These are phyloP conservation scores for Oryza longistaminata DNA, from an alignment of 176 grass and related monocot genomes.

Conservation along the genomic window DNA sequence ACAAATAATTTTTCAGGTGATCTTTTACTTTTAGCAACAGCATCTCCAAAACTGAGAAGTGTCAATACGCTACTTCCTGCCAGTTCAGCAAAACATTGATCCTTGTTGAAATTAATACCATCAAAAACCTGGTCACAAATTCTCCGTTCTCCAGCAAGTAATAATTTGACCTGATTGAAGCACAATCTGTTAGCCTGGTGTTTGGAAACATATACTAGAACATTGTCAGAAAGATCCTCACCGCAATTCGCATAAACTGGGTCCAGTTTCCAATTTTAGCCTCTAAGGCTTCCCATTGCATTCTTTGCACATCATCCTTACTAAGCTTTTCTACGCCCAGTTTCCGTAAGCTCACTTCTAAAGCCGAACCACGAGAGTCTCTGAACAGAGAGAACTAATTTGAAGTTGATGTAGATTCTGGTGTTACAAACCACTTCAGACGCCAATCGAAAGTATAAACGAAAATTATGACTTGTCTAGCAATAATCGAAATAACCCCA, in stretches of 20 bases:
- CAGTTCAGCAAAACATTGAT: conserved; percentile 62
- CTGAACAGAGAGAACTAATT: conserved; percentile 39
- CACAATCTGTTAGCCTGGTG: conserved; percentile 1
- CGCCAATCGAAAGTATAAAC: conserved; percentile 18
- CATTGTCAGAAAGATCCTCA: conserved; percentile 35
- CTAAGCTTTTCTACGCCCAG: conserved; percentile 61
- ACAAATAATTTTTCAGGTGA: conserved; percentile 72
- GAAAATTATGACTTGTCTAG: conserved; percentile 16
- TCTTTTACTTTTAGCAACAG: conserved; percentile 70
- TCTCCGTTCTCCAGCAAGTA: conserved; percentile 62
- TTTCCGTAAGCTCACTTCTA: conserved; percentile 58
- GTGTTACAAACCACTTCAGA: conserved; percentile 30
- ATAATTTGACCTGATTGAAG: conserved; percentile 57
- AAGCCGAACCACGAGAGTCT: conserved; percentile 51
- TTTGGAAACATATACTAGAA: neutral
- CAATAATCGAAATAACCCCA: conserved; percentile 27
- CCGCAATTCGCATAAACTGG: conserved; percentile 66
- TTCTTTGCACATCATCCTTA: conserved; percentile 74
- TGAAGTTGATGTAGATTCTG: neutral
- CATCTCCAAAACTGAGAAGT: conserved; percentile 62
- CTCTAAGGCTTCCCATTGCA: conserved; percentile 70
- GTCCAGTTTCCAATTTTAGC: conserved; percentile 75
- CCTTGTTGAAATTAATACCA: conserved; percentile 46
- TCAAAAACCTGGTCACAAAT: conserved; percentile 61
- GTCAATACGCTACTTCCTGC: conserved; percentile 40